Percentiles rank a stretch among this genome's conserved stretches.
Evolutionary conservation across 2,329 filamentous ascomycete species (phyloP).

Genomic region (Botryotinia globosa): DNA sequence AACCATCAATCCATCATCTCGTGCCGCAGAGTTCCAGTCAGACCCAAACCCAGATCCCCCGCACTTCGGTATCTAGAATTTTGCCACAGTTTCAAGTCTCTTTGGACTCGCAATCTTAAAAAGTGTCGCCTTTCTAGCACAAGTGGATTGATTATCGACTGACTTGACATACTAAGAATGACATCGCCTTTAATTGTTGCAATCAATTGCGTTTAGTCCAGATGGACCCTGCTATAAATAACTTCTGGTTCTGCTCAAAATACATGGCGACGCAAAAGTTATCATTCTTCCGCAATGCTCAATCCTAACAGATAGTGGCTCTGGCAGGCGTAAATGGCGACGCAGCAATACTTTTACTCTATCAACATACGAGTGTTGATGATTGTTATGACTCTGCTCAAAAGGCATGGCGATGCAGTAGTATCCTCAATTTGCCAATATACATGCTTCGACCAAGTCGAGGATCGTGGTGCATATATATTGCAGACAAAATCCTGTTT

Average conservation of each 20-base stretch:
- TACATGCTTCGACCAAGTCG: neutral
- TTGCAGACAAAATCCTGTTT: neutral
- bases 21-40: neutral
- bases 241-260: neutral
- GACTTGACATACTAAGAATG: neutral
- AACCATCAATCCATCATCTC: too few species aligned
- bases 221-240: neutral
- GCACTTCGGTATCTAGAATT: neutral
- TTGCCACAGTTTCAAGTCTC: neutral
- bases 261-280: neutral
- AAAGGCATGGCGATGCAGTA: neutral
- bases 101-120: neutral
- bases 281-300: neutral
- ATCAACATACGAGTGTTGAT: neutral
- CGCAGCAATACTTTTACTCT: neutral
- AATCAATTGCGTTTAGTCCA: neutral
- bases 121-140: neutral
- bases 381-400: neutral
- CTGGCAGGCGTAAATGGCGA: neutral
- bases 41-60: neutral
- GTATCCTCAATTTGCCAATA: neutral
- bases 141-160: neutral
- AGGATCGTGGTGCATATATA: neutral
- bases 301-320: neutral
- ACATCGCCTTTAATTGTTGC: neutral